A percentile compares a stretch with the other conserved stretches of the same genome.
These are phyloP conservation scores for Phoma sp. DNA, from an alignment of 2,329 filamentous ascomycete genomes.

Conservation along the genomic window DNA sequence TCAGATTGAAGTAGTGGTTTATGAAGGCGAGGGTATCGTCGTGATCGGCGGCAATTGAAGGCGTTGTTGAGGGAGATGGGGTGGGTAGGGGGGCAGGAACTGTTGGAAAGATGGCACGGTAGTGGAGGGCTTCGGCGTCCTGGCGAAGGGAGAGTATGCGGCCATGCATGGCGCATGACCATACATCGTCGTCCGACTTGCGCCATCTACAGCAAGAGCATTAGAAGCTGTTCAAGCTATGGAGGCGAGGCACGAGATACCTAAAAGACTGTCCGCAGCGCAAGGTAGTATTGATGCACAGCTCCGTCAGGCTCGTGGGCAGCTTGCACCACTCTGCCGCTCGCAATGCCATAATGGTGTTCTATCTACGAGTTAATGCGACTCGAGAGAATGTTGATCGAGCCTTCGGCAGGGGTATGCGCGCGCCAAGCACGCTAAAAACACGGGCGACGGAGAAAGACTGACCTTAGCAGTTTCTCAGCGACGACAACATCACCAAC, in stretches of 20 bases:
- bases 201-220: constrained; percentile 72
- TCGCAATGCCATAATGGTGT: constrained; percentile 51
- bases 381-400: constrained; percentile 1
- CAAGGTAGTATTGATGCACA: constrained; percentile 93
- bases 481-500: constrained; percentile 12
- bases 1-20: constrained; percentile 85
- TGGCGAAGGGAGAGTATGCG: constrained; percentile 86
- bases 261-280: constrained; percentile 94
- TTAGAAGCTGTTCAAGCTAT: constrained; percentile 9
- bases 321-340: constrained; percentile 86
- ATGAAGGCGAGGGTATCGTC: constrained; percentile 80
- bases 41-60: constrained; percentile 38
- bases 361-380: not conserved
- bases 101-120: constrained; percentile 68
- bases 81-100: constrained; percentile 47
- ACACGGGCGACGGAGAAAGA: constrained; percentile 1
- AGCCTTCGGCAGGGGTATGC: not conserved
- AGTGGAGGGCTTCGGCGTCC: constrained; percentile 79
- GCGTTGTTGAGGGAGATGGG: constrained; percentile 22
- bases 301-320: constrained; percentile 79
- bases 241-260: constrained; percentile 45
- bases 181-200: constrained; percentile 78
- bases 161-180: constrained; percentile 86
- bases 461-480: constrained; percentile 8
- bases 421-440: constrained; percentile 8